Conservation (phyloP, 2,329 filamentous ascomycete species). For the Sphaerulina musiva region DNA sequence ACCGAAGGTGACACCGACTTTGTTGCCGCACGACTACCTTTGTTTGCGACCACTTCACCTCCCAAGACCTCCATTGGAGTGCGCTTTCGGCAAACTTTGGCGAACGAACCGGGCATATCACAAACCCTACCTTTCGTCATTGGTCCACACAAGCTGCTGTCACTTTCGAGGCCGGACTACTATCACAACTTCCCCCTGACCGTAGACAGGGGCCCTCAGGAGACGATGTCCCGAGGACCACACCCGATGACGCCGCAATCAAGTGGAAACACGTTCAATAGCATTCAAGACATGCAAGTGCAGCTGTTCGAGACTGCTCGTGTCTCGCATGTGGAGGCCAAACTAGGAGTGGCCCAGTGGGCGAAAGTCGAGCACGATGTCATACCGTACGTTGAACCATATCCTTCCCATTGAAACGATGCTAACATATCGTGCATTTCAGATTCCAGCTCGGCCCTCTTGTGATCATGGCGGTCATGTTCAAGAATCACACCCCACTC, state of each 20-base stretch:
- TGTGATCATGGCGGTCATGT: constrained; percentile 16
- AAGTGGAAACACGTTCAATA: constrained; percentile 11
- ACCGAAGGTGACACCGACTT: not conserved
- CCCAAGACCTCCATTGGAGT: constrained; percentile 5
- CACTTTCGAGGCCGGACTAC: constrained; percentile 12
- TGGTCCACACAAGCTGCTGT: constrained; percentile 6
- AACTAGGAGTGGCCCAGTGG: constrained; percentile 15
- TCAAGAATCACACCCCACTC: constrained; percentile 8
- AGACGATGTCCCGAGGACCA: constrained; percentile 9
- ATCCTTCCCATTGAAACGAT: too few relatives aligned
- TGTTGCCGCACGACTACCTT: not conserved
- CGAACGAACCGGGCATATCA: not conserved
- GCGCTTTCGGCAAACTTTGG: constrained; percentile 7
- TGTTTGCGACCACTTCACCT: not conserved
- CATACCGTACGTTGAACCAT: not conserved
- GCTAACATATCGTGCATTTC: too few relatives aligned
- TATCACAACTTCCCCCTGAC: constrained; percentile 9
- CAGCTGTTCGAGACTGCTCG: constrained; percentile 17
- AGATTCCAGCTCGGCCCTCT: constrained; percentile 11
- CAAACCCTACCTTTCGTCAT: constrained; percentile 12
- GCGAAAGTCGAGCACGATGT: constrained; percentile 12
- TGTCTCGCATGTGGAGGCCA: constrained; percentile 12
- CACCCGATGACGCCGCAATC: constrained; percentile 15
- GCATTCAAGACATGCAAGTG: constrained; percentile 8
- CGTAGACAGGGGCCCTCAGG: constrained; percentile 1